Evolutionary conservation across 2,329 filamentous ascomycete species (phyloP).

Genomic region (Pestalotiopsis fici): DNA sequence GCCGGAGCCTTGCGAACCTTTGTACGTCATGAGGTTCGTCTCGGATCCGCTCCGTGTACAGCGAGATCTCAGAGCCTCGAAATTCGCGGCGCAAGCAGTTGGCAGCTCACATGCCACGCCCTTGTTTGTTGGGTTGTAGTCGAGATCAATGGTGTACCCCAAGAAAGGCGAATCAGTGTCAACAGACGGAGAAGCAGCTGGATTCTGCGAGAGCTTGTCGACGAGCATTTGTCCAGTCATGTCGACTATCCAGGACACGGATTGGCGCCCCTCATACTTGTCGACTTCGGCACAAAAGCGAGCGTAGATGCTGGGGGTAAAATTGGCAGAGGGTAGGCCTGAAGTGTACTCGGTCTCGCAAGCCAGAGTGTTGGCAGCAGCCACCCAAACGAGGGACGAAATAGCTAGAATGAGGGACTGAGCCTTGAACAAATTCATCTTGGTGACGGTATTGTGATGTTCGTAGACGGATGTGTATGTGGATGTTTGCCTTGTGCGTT

Average conservation of each 20-base stretch:
- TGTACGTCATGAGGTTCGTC: background rate
- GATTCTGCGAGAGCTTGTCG: background rate
- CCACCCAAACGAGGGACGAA: background rate
- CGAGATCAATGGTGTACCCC: background rate
- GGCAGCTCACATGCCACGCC: background rate
- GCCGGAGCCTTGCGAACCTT: background rate
- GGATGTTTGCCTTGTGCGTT: background rate
- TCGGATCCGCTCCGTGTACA: background rate
- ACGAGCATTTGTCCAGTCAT: background rate
- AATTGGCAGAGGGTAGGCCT: background rate
- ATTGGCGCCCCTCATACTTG: background rate
- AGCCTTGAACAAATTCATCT: background rate
- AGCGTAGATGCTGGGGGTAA: background rate
- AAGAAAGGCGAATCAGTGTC: background rate
- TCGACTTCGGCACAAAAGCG: background rate
- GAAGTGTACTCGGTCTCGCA: constrained; percentile 3
- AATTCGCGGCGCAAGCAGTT: background rate
- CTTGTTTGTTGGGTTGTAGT: background rate
- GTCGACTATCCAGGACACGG: constrained; percentile 5
- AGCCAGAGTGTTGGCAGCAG: background rate
- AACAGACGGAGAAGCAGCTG: background rate
- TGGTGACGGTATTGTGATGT: background rate
- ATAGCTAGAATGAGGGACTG: background rate
- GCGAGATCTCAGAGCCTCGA: background rate
- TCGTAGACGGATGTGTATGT: background rate